Evolutionary conservation across 768 basidiomycete genomes (phyloP).

Genomic region (Clavaria fumosa): DNA sequence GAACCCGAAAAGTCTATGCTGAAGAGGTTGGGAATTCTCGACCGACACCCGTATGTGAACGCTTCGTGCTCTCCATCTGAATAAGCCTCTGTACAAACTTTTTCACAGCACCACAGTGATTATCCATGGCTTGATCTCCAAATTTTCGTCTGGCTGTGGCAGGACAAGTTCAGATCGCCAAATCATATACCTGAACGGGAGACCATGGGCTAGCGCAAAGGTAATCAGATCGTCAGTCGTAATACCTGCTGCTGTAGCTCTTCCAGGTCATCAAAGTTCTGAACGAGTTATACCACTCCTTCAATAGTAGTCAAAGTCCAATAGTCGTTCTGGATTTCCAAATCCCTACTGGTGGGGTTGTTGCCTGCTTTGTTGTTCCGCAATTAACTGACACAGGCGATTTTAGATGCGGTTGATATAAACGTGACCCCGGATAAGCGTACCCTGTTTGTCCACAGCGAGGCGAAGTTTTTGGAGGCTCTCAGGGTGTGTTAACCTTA

Average conservation of each 20-base stretch:
- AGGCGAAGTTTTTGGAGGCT: slow-evolving; percentile 58
- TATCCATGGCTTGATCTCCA: slow-evolving; percentile 73
- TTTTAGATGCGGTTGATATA: slow-evolving; percentile 76
- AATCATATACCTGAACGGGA: slow-evolving; percentile 84
- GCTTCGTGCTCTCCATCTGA: slow-evolving; percentile 5
- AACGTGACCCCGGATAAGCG: slow-evolving; percentile 96
- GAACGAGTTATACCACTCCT: slow-evolving; percentile 85
- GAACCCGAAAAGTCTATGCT: slow-evolving; percentile 34
- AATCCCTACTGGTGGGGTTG: slow-evolving; percentile 53
- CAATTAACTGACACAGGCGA: not conserved
- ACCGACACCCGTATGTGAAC: not conserved
- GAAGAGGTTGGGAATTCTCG: not conserved
- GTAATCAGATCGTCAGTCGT: too few relatives aligned
- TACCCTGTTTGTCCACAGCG: slow-evolving; percentile 85
- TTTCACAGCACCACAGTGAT: not conserved
- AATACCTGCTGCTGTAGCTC: not conserved
- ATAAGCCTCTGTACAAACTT: slow-evolving; percentile 2
- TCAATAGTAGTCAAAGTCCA: slow-evolving; percentile 57
- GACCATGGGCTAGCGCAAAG: slow-evolving; percentile 72
- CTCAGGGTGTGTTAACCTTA: slow-evolving; percentile 73
- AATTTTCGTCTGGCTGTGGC: slow-evolving; percentile 61
- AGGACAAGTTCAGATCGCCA: slow-evolving; percentile 73
- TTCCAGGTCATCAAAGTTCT: slow-evolving; percentile 37
- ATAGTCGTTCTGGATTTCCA: slow-evolving; percentile 75
- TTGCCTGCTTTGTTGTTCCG: not conserved